phyloP scores from a whole-genome alignment of 768 basidiomycete species.

The Mycena vitilis region DNA sequence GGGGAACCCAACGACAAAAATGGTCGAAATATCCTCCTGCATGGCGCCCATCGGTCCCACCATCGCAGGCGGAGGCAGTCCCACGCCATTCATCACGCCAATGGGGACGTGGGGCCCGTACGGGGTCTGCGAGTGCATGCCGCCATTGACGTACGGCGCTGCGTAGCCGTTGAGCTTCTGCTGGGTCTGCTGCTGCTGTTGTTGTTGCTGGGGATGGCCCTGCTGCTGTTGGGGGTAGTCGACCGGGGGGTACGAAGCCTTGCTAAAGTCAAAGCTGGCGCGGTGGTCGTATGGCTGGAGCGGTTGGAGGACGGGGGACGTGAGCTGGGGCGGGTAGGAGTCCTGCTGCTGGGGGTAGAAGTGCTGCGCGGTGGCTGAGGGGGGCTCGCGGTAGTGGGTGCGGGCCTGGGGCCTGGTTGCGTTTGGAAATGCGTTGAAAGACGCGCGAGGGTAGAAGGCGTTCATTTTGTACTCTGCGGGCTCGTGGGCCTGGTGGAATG shows the following conservation, averaged over 20 bases:
- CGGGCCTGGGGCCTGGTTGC: constrained; percentile 17
- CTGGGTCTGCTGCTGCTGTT: constrained; percentile 40
- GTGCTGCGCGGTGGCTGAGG: constrained; percentile 31
- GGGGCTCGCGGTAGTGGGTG: constrained; percentile 41
- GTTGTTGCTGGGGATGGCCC: constrained; percentile 42
- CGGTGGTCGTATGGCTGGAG: constrained; percentile 46
- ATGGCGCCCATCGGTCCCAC: constrained; percentile 42
- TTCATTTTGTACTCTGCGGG: constrained; percentile 36
- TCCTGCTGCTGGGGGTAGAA: constrained; percentile 18
- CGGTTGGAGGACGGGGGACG: constrained; percentile 38
- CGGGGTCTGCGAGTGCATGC: constrained; percentile 78
- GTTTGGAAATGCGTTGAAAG: constrained; percentile 44
- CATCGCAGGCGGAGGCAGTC: constrained; percentile 40
- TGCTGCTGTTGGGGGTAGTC: constrained; percentile 39
- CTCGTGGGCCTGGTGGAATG: constrained; percentile 61
- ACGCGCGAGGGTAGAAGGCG: constrained; percentile 48
- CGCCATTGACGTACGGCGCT: constrained; percentile 44
- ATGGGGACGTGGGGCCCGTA: constrained; percentile 76
- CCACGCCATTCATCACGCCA: constrained; percentile 40
- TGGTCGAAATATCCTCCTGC: constrained; percentile 94
- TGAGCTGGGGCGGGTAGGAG: constrained; percentile 31
- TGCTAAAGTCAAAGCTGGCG: constrained; percentile 46
- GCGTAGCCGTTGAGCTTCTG: constrained; percentile 52
- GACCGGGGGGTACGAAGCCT: constrained; percentile 45
- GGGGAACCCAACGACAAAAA: constrained; percentile 98